Base-by-base conservation (phyloP, 306 rosid genomes). In the Begonia masoniana region DNA sequence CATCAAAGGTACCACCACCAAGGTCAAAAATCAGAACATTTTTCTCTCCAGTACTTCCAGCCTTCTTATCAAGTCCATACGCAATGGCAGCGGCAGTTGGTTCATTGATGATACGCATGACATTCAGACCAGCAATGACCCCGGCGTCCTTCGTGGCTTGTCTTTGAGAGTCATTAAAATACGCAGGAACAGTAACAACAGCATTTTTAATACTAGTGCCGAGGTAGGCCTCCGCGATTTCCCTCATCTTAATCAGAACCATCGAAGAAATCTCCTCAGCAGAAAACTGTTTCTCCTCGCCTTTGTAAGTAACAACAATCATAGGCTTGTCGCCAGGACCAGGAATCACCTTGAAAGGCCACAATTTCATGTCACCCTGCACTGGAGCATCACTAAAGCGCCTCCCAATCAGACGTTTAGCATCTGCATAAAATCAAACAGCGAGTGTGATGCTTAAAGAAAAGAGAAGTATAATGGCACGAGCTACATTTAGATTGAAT, bases 131-230 rank as follows among this genome's bases (percentile, higher is more conserved):
- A 1, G 68, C 57, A 45, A 74, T 64, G 12, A 60, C 59, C 12
- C 74, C 74, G 0, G 74, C 78, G n/a, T 74, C 74, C 71, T 51
- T 74, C 5, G 71, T 68, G 41, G 74, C 78, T 43, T 73, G 68
- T 7, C 74, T 54, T 35, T 73, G 71, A 0, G 62, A 55, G 46
- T 71, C 62, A 35, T 60, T 63, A 57, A 71, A 75, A 64, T 63
- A 58, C 15, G 77, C 74, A 0, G 77, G 81, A 13, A 73, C 74
- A 2, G 76, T 70, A 31, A 75, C 63, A 12, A 71, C 81, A 3
- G 68, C 76, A 31, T 75, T 60, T 51, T 70, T 59, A 0, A 67
- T 24, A 4, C 24, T 39, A 3, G 51, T 10, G 1, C 80, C 76
- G 0, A 70, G 70, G 16, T 59, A 57, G 13, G 69, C 81, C 66